phyloP scores from a whole-genome alignment of 352 stramenopile species.

The Elongisporangium prolatum region DNA sequence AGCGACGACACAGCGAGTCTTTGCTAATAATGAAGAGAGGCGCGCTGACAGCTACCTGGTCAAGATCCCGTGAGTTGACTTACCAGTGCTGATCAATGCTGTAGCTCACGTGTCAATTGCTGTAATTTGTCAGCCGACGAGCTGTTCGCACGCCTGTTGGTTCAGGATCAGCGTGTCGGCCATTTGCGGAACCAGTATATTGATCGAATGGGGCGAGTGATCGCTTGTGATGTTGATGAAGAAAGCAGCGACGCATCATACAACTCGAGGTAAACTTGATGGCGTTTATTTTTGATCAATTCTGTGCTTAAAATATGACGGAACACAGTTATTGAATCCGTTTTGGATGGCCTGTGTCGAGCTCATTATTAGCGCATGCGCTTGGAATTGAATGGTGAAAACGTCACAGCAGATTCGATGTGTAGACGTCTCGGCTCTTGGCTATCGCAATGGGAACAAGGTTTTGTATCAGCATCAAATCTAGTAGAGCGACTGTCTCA shows the following conservation, averaged over 20 bases:
- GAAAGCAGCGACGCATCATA: neutral
- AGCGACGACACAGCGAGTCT: conserved; percentile 12
- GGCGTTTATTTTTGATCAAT: neutral
- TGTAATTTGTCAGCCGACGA: conserved; percentile 28
- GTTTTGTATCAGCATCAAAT: neutral
- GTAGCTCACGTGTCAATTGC: conserved; percentile 1
- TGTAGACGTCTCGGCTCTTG: neutral
- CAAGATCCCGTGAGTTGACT: conserved; percentile 38
- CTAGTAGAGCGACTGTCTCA: neutral
- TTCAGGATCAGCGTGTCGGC: conserved; percentile 43
- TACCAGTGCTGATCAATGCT: neutral
- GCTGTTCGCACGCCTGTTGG: conserved; percentile 33
- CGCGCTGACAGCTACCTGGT: conserved; percentile 41
- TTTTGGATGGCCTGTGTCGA: too few relatives aligned
- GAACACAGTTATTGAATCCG: too few relatives aligned
- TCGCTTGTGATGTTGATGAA: conserved; percentile 21
- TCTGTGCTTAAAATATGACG: too few relatives aligned
- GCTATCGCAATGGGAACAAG: neutral
- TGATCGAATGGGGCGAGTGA: conserved; percentile 41
- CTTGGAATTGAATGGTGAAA: too few relatives aligned
- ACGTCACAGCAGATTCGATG: neutral
- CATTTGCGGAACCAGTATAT: conserved; percentile 62
- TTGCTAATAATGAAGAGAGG: conserved; percentile 40
- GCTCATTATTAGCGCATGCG: too few relatives aligned
- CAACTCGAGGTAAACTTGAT: neutral